Evolutionary conservation across 768 basidiomycete genomes (phyloP), one percentile per base, ranked within the genome.

Genomic region (Multifurca ochricompacta): DNA sequence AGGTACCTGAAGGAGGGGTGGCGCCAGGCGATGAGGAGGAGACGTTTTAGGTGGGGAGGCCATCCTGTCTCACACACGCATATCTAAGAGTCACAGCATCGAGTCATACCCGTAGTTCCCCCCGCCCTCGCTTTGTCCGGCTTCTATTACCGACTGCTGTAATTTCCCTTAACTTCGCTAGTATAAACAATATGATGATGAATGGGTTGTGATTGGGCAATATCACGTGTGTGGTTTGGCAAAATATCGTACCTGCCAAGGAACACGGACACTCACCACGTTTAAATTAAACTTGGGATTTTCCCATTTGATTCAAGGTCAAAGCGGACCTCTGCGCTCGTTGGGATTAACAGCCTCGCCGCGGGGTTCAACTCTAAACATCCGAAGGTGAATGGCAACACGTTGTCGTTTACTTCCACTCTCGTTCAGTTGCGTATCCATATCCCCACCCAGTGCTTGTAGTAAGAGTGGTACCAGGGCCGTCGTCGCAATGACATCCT

Each of bases 11-110:
- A 7, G 75, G 57, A 41, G 69, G 63, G 30, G 74, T 70, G 0
- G 19, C 48, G 18, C n/a, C 18, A n/a, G 76, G 75, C 21, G 88
- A 89, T 49, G 89, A 92, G 68, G 89, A 91, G 70, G 87, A 91
- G 72, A 89, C 87, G 39, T 85, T 85, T 67, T 85, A 52, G 39
- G 45, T 32, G 45, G 50, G 42, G n/a, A n/a, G n/a, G n/a, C n/a
- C n/a, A 37, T 31, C 18, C 30, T 41, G 42, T 56, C 45, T 18
- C 42, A 25, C 11, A 23, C 39, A 42, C 45, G 27, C 41, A 57
- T 52, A 57, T 46, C 50, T 57, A 57, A 46, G 37, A 28, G 39
- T 47, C 50, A 42, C 45, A 36, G 19, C 44, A 52, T 52, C 50
- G 41, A n/a, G 21, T 18, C 55, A 56, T 57, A 57, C 56, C 50